Conservation (phyloP, 331 rosid species). For the Phaseolus coccineus region DNA sequence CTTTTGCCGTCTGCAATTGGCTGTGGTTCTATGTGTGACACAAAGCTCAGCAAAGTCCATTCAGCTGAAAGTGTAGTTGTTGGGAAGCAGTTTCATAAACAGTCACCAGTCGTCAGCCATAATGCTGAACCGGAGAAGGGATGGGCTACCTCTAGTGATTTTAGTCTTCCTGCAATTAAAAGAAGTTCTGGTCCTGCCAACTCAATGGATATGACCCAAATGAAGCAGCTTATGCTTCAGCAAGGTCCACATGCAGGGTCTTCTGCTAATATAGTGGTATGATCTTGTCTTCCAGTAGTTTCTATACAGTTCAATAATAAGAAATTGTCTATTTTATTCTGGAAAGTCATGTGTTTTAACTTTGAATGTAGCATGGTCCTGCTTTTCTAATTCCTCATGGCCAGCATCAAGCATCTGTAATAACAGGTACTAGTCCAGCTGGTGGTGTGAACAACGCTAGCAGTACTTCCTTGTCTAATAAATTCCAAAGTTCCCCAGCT, state of each 20-base stretch:
- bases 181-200: slow-evolving; percentile 37
- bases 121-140: slow-evolving; percentile 37
- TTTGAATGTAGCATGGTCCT: slow-evolving; percentile 52
- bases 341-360: slow-evolving; percentile 35
- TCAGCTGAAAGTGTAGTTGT: slow-evolving; percentile 43
- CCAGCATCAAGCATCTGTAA: slow-evolving; percentile 51
- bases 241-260: slow-evolving; percentile 46
- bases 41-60: slow-evolving; percentile 40
- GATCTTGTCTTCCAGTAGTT: slow-evolving; percentile 32
- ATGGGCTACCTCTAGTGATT: slow-evolving; percentile 34
- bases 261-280: slow-evolving; percentile 51
- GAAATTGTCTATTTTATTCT: slow-evolving; percentile 6
- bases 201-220: slow-evolving; percentile 36
- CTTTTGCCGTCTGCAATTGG: slow-evolving; percentile 44
- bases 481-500: slow-evolving; percentile 46
- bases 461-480: slow-evolving; percentile 45
- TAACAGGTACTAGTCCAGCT: slow-evolving; percentile 40
- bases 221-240: slow-evolving; percentile 43
- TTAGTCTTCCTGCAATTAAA: slow-evolving; percentile 35
- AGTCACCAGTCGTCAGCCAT: slow-evolving; percentile 32
- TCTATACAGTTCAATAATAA: neutral
- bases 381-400: slow-evolving; percentile 47
- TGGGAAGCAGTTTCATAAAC: slow-evolving; percentile 46
- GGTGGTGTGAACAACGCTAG: slow-evolving; percentile 40
- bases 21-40: slow-evolving; percentile 44